phyloP scores from a whole-genome alignment of 192 early-diverging fungal species.

The Gamsiella multidivaricata region DNA sequence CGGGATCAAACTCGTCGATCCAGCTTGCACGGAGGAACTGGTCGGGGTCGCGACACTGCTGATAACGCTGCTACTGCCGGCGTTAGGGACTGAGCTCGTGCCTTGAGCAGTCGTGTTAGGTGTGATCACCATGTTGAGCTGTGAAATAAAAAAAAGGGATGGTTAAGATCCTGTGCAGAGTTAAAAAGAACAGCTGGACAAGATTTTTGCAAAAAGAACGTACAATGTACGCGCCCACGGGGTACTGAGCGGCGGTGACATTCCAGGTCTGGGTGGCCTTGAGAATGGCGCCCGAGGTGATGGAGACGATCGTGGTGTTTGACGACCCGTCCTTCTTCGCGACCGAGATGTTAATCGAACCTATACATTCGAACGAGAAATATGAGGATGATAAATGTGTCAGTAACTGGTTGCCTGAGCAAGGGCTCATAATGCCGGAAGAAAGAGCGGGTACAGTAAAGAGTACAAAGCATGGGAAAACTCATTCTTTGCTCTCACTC shows the following conservation, averaged over 20 bases:
- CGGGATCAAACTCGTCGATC: not conserved
- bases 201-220: no score
- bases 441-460: no score
- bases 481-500: not conserved
- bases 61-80: no score
- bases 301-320: slow-evolving; percentile 27
- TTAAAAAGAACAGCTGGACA: not conserved
- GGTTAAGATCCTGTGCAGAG: not conserved
- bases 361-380: not conserved
- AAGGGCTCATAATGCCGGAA: not conserved
- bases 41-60: not conserved
- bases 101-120: slow-evolving; percentile 23
- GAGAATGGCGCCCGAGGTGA: not conserved
- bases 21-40: no score
- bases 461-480: not conserved
- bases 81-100: no score
- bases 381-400: not conserved
- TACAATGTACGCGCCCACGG: slow-evolving; percentile 35
- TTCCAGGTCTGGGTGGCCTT: slow-evolving; percentile 11
- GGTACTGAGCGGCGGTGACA: slow-evolving; percentile 11
- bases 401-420: not conserved
- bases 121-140: slow-evolving; percentile 33
- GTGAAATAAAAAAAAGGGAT: not conserved
- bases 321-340: slow-evolving; percentile 33
- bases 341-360: slow-evolving; percentile 26